phyloP scores from a whole-genome alignment of 179 eudicot genomes.

The Corrigiola litoralis region DNA sequence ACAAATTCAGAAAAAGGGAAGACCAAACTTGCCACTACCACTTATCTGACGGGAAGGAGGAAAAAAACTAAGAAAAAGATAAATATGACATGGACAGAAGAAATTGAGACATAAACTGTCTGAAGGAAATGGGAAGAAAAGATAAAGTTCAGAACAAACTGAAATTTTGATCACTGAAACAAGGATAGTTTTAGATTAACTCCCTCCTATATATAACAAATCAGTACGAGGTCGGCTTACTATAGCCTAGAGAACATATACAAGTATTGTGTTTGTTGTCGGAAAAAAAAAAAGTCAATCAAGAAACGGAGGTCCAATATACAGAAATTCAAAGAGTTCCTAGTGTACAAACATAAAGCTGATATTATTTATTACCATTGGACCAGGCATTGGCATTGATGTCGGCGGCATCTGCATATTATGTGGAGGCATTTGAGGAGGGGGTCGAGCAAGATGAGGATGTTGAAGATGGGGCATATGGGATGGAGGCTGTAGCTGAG shows the following conservation, averaged over 20 bases:
- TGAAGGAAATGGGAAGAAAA: no score
- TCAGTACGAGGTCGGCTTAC: neutral
- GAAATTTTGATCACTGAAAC: neutral
- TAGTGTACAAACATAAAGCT: no score
- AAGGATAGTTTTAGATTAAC: neutral
- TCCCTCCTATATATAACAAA: neutral
- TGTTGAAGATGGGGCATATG: constrained; percentile 60
- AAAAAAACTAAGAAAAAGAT: neutral
- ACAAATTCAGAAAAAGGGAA: neutral
- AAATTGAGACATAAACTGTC: neutral
- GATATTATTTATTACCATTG: constrained; percentile 50
- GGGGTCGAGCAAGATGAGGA: constrained; percentile 75
- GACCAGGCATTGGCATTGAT: constrained; percentile 33
- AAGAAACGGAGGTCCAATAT: neutral
- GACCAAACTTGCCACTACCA: neutral
- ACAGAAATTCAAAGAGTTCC: neutral
- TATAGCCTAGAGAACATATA: neutral
- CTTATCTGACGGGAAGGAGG: neutral
- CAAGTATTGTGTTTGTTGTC: no score
- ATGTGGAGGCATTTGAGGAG: constrained; percentile 62
- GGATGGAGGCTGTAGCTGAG: constrained; percentile 68
- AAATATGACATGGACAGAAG: neutral
- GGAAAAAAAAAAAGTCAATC: neutral
- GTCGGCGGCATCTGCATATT: constrained; percentile 52
- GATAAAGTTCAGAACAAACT: neutral